Evolutionary conservation across 2,329 filamentous ascomycete species (phyloP), one percentile per base, ranked within the genome.

Genomic region (Botrytis medusae): DNA sequence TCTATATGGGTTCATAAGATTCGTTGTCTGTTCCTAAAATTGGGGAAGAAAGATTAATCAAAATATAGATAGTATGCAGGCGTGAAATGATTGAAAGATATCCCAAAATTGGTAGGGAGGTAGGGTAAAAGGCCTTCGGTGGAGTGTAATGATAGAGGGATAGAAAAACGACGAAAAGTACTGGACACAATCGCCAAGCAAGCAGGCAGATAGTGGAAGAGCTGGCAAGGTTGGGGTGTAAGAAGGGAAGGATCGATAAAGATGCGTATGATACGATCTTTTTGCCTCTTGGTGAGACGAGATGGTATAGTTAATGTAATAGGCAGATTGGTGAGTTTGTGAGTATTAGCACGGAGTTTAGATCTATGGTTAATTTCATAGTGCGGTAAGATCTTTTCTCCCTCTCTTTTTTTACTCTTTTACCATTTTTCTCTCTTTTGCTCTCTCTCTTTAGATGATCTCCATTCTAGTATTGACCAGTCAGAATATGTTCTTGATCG

Each of bases 241-340:
- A 32, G n/a, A 64, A 64, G 40, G 61, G 61, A 46, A 64, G 61
- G 61, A 64, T 63, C 37, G 40, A 63, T 63, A 44, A 32, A 32
- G 61, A 44, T 64, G 32, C 22, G 32, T 40, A 22, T 61, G 59
- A 37, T 61, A 61, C 32, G 59, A 37, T 60, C n/a, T 44, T 63
- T 44, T 29, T 5, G 37, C 37, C 3, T 42, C 34, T 62, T 18
- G 37, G 25, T 62, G 37, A 29, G 37, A 62, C 37, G 37, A 20
- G 25, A 42, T 44, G 61, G 25, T 37, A 37, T n/a, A 6, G 34
- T 37, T 25, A 37, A 51, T 51, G 63, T 48, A 51, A 51, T 18
- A 12, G 44, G 44, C 12, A 37, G 37, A 51, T 34, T n/a, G 32
- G 18, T 37, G 44, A 48, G 18, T 40, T 57, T 9, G n/a, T 57